Percentiles rank a stretch among this genome's conserved stretches.
Evolutionary conservation across 2,329 filamentous ascomycete species (phyloP).

Genomic region (Talaromyces piceae): DNA sequence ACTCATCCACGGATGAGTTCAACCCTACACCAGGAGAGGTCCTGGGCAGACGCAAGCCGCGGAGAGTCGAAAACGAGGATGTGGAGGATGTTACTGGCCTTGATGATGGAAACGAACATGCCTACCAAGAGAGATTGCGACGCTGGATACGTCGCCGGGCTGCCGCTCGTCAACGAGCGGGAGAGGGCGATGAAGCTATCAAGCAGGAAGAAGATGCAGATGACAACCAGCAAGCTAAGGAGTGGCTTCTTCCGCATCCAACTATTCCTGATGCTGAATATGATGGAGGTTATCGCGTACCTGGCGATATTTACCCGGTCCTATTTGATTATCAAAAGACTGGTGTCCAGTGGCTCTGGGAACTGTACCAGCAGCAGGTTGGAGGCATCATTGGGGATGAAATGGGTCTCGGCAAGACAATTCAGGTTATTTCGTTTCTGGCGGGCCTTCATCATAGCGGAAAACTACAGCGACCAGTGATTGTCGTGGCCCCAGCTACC

Average conservation of each 20-base stretch:
- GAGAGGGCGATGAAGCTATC: constrained; percentile 14
- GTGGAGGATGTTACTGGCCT: constrained; percentile 56
- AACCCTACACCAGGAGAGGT: constrained; percentile 24
- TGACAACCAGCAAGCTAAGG: constrained; percentile 35
- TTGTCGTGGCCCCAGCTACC: constrained; percentile 89
- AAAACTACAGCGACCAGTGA: constrained; percentile 72
- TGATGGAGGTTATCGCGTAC: constrained; percentile 68
- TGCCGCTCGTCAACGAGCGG: constrained; percentile 47
- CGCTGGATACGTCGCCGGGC: constrained; percentile 65
- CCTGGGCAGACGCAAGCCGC: constrained; percentile 18
- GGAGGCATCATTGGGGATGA: constrained; percentile 95
- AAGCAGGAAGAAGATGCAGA: constrained; percentile 30
- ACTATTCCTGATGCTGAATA: constrained; percentile 68
- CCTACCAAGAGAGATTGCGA: constrained; percentile 68
- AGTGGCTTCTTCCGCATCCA: constrained; percentile 85
- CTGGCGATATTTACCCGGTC: constrained; percentile 86
- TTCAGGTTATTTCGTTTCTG: constrained; percentile 72
- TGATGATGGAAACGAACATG: constrained; percentile 80
- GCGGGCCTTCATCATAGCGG: constrained; percentile 89
- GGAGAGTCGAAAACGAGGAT: constrained; percentile 25
- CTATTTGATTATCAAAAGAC: constrained; percentile 97
- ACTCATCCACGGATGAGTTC: constrained; percentile 29
- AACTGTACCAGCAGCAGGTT: constrained; percentile 80
- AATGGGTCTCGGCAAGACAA: constrained; percentile 97
- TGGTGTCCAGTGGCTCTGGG: constrained; percentile 91